Percentiles rank a stretch among this genome's conserved stretches.
Evolutionary conservation across 2,329 filamentous ascomycete genomes (phyloP).

Genomic region (Stachybotrys elegans): DNA sequence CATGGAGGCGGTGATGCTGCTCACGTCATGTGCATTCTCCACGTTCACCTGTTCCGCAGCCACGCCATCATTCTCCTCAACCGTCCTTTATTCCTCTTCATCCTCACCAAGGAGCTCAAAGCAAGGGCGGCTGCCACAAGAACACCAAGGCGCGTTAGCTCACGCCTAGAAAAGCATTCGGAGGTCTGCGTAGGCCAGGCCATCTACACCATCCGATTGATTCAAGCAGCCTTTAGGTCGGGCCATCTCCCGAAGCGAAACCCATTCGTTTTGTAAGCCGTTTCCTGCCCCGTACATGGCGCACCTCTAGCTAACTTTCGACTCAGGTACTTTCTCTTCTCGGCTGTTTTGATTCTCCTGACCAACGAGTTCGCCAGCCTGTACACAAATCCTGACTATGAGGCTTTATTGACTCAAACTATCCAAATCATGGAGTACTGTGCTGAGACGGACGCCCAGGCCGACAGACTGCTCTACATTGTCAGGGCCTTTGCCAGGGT

Average conservation of each 20-base stretch:
- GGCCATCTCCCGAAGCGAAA: conserved; percentile 45
- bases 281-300: background rate
- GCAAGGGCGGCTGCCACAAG: conserved; percentile 1
- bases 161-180: conserved; percentile 40
- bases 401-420: conserved; percentile 33
- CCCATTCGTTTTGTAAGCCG: conserved; percentile 50
- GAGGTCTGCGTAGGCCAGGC: conserved; percentile 47
- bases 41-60: conserved; percentile 56
- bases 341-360: conserved; percentile 47
- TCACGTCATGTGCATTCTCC: conserved; percentile 54
- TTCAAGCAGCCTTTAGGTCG: conserved; percentile 37
- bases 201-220: conserved; percentile 42
- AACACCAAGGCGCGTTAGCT: conserved; percentile 5
- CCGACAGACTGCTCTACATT: conserved; percentile 43
- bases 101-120: conserved; percentile 39
- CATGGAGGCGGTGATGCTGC: conserved; percentile 13
- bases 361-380: conserved; percentile 52
- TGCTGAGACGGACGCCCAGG: conserved; percentile 42
- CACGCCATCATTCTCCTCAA: conserved; percentile 60
- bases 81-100: conserved; percentile 58
- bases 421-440: conserved; percentile 46
- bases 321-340: conserved; percentile 51
- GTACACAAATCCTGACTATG: conserved; percentile 38
- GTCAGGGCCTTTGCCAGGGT: conserved; percentile 47
- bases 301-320: background rate